Evolutionary conservation across 2,329 filamentous ascomycete genomes (phyloP), one percentile per base, ranked within the genome.

Genomic region (Clarireedia hainanense): DNA sequence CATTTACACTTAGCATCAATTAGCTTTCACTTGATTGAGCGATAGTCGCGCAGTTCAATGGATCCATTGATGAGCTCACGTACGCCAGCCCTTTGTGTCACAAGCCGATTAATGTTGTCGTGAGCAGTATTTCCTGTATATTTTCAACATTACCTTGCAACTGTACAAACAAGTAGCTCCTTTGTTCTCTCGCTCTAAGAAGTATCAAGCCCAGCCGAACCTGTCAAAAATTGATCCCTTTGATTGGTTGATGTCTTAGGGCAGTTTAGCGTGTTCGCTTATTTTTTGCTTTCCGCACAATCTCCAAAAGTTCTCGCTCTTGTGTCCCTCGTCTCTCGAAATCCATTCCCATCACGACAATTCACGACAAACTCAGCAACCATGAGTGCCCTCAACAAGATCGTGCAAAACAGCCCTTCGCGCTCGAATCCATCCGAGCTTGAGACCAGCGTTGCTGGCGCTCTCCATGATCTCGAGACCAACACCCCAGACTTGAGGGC

Each of bases 401-500:
- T 97, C 78, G 91, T 91, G 75, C 77, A 85, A 75, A 96, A 94
- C 86, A 95, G 89, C 87, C 88, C 92, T 69, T 96, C 92, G 79
- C 85, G 90, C 83, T 84, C 88, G 76, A 95, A 86, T 80, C 94
- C 94, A 69, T 95, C 90, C 68, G 94, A 99, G 87, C 87, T 97
- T 70, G 94, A 99, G 89, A 86, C 83, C 77, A 89, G 80, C 83
- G 95, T 99, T 76, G 94, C 94, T 75, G 88, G 86, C 79, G 94
- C 94, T 80, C 89, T 99, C 67, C 95, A 88, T 83, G 94, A 99
- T 74, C 89, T 99, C 79, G 94, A 99, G 90, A 91, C 86, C 81
- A 96, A 96, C 86, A 96, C 94, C 74, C 82, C 91, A 76, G 94
- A 99, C 80, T 89, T 99, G 80, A 95, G 92, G 88, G 84, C 84